Conservation (phyloP, 768 basidiomycete species). For the Leccinum variicolor region DNA sequence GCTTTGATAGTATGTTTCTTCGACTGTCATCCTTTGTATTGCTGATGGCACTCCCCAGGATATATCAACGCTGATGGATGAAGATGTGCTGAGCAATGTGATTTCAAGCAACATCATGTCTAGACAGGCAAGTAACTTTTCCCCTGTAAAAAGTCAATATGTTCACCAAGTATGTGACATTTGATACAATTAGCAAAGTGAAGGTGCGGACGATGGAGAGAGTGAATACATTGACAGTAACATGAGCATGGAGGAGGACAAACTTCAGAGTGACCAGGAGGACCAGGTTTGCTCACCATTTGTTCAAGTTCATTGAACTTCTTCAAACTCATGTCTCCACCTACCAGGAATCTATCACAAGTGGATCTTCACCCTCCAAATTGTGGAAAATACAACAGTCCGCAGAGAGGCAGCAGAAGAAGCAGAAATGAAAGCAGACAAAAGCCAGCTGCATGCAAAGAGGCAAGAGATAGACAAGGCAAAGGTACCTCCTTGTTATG, state of each 20-base stretch:
- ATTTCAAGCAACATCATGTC: constrained; percentile 91
- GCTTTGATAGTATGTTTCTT: constrained; percentile 19
- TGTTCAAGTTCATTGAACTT: background rate
- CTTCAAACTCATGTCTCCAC: constrained; percentile 1
- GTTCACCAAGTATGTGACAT: constrained; percentile 6
- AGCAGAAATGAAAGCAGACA: constrained; percentile 63
- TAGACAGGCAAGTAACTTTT: constrained; percentile 56
- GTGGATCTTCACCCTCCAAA: constrained; percentile 30
- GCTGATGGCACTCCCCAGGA: constrained; percentile 16
- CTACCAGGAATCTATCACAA: constrained; percentile 16
- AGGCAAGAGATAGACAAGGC: constrained; percentile 86
- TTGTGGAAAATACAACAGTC: constrained; percentile 36
- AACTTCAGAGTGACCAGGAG: constrained; percentile 54
- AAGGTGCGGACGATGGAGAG: constrained; percentile 65
- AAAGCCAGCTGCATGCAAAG: constrained; percentile 65
- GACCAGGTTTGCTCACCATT: constrained; percentile 28
- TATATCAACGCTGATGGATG: constrained; percentile 39
- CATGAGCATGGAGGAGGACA: constrained; percentile 57
- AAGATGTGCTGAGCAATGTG: constrained; percentile 87
- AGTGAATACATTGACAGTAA: constrained; percentile 64
- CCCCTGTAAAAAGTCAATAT: constrained; percentile 1
- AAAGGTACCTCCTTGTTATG: constrained; percentile 49
- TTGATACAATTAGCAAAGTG: constrained; percentile 49
- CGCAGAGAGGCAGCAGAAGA: constrained; percentile 41
- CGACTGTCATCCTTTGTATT: background rate